These are phyloP conservation scores for Fusarium phyllophilum DNA, from an alignment of 2,329 filamentous ascomycete species.

Conservation along the genomic window DNA sequence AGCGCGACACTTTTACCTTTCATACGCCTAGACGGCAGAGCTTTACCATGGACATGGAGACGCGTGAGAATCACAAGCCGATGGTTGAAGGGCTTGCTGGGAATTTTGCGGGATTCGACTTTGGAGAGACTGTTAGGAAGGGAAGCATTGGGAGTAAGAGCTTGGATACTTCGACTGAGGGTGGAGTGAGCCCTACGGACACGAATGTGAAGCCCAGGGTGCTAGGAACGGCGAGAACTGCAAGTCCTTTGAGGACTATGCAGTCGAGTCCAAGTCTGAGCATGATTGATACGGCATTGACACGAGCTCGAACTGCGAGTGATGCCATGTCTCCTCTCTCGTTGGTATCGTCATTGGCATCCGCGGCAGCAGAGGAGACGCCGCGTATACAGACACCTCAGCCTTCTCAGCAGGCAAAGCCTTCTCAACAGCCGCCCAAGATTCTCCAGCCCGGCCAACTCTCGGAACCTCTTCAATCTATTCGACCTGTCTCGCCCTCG, in stretches of 20 bases:
- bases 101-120: constrained; percentile 53
- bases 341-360: constrained; percentile 24
- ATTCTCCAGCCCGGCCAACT: constrained; percentile 30
- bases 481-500: constrained; percentile 24
- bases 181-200: constrained; percentile 34
- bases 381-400: constrained; percentile 29
- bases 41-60: constrained; percentile 60
- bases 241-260: constrained; percentile 40
- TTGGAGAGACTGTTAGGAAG: constrained; percentile 47
- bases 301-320: constrained; percentile 35
- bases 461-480: constrained; percentile 15
- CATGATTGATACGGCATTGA: constrained; percentile 31
- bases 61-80: constrained; percentile 27
- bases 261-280: constrained; percentile 40
- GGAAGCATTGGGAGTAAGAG: constrained; percentile 32
- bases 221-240: constrained; percentile 33
- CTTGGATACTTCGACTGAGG: constrained; percentile 28
- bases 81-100: constrained; percentile 50
- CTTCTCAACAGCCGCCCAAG: constrained; percentile 22
- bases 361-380: constrained; percentile 17
- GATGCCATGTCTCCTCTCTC: constrained; percentile 40
- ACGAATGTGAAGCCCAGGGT: constrained; percentile 22
- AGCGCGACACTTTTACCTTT: constrained; percentile 62
- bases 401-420: constrained; percentile 22
- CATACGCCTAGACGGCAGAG: constrained; percentile 58